Conservation (phyloP, 768 basidiomycete species). For the Termitomyces sp. region DNA sequence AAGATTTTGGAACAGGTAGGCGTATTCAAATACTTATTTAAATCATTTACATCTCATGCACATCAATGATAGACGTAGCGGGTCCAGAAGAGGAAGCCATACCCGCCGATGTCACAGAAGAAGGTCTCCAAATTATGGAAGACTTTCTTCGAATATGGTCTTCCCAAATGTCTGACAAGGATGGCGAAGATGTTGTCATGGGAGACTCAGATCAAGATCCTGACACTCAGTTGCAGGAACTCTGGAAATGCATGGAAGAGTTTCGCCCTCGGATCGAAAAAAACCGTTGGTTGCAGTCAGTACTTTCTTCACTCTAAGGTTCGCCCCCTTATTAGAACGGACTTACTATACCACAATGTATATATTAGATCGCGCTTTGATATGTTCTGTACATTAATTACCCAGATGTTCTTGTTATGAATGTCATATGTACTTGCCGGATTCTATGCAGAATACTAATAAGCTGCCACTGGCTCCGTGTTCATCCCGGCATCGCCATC, state of each 20-base stretch:
- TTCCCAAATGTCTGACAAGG: slow-evolving; percentile 32
- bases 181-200: slow-evolving; percentile 47
- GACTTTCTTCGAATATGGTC: slow-evolving; percentile 67
- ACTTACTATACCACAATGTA: neutral
- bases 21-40: neutral
- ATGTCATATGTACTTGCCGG: neutral
- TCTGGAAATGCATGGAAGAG: slow-evolving; percentile 59
- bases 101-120: slow-evolving; percentile 57
- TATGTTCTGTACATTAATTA: neutral
- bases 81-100: slow-evolving; percentile 33
- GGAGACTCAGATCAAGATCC: slow-evolving; percentile 21
- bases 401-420: too few species aligned
- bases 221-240: slow-evolving; percentile 40
- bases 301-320: slow-evolving; percentile 37
- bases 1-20: slow-evolving; percentile 59
- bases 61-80: neutral
- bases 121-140: slow-evolving; percentile 79
- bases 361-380: neutral
- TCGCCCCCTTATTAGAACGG: neutral
- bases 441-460: neutral
- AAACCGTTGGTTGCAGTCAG: slow-evolving; percentile 71
- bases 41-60: neutral
- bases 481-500: too few species aligned
- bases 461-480: too few species aligned
- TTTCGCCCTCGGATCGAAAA: slow-evolving; percentile 66